Evolutionary conservation across 2,329 filamentous ascomycete genomes (phyloP), one percentile per base, ranked within the genome.

Genomic region (Boeremia exigua): DNA sequence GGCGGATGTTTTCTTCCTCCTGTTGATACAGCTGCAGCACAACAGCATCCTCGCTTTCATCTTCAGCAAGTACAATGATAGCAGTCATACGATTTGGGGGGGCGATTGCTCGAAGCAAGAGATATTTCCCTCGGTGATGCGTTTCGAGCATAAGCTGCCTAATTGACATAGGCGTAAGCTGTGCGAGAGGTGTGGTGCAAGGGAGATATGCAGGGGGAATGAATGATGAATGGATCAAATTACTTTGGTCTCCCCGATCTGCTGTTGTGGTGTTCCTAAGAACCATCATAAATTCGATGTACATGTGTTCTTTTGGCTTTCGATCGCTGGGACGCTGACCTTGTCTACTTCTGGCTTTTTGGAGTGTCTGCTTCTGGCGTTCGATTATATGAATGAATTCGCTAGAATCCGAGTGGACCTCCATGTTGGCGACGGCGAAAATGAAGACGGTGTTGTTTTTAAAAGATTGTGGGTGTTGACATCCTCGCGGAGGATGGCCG

Each of bases 51-150:
- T 34, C 38, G 6, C 10, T 15, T n/a, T 60, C 45, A 42, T 63
- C 61, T 17, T 61, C 61, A 30, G 46, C 56, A 14, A 61, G 4
- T 15, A 58, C 42, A 0, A 56, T 12, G 11, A 63, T 52, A 1
- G 27, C 61, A 17, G 61, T 58, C 42, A 53, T 53, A 9, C 42
- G 54, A 39, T 45, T 48, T 1, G 58, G 58, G 1, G 63, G 62
- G 0, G 71, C 73, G 10, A 77, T 59, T 6, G 65, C 58, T 45
- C 72, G 64, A 10, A 79, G 15, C 3, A 76, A 38, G 8, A 79
- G 33, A 46, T 75, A 78, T 0, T 4, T 62, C 1, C 73, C 77
- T 6, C 74, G 67, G 61, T 80, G 77, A 51, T 79, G 76, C n/a
- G 67, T 77, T 56, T 79, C 75, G 14, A 78, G 62, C 14, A 28